phyloP scores from a whole-genome alignment of 192 early-diverging fungal species.

The Coemansia sp. region DNA sequence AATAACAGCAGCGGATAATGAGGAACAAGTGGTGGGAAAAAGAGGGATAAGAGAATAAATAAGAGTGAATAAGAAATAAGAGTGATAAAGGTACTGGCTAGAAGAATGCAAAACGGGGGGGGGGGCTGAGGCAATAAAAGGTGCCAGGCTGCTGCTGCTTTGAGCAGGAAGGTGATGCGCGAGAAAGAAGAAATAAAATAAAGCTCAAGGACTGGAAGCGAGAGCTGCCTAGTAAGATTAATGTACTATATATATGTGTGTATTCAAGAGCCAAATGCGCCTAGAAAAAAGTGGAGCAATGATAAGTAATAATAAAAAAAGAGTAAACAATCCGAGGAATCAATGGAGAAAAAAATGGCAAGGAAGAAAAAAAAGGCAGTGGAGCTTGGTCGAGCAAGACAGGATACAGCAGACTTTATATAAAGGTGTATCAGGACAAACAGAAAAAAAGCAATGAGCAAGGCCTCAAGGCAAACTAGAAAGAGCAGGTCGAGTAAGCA shows the following conservation, averaged over 20 bases:
- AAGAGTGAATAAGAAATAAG: too few species aligned
- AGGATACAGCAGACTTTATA: constrained; percentile 4
- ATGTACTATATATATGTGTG: not conserved
- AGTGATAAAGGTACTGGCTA: not conserved
- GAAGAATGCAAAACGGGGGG: not conserved
- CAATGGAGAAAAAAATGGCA: not conserved
- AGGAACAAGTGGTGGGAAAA: not conserved
- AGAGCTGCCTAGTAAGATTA: not conserved
- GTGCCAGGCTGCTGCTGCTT: too few species aligned
- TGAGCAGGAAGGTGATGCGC: not conserved
- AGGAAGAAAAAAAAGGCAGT: not conserved
- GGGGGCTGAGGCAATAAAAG: not conserved
- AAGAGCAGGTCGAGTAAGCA: not conserved
- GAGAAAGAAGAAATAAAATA: not conserved
- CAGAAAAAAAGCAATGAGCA: not conserved
- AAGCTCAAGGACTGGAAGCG: not conserved
- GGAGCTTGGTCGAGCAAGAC: too few species aligned
- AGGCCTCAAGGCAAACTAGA: not conserved
- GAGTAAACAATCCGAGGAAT: not conserved
- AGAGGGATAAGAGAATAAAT: not conserved
- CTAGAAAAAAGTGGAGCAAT: not conserved
- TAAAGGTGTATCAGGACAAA: not conserved
- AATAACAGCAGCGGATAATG: not conserved
- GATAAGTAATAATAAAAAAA: not conserved
- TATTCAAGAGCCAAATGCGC: not conserved